Conservation (phyloP, 306 rosid species). For the Boehmeria nivea region DNA sequence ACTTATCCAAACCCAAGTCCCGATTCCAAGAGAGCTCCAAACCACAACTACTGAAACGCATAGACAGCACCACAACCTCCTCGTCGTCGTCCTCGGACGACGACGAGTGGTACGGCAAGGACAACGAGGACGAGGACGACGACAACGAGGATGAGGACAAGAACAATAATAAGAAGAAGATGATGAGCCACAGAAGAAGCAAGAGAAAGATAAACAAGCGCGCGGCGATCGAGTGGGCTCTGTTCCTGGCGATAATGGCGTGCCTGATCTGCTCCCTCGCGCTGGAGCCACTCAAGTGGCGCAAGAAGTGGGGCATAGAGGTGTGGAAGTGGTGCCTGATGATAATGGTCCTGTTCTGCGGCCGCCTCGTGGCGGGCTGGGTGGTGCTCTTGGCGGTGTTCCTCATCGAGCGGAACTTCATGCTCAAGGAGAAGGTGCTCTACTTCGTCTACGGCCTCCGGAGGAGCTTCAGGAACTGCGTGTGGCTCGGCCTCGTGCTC, state of each 20-base stretch:
- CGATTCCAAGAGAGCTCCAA: conserved; percentile 36
- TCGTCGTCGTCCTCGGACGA: conserved; percentile 24
- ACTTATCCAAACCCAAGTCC: conserved; percentile 39
- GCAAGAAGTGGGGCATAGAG: conserved; percentile 27
- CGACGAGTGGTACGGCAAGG: conserved; percentile 20
- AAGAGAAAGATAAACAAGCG: conserved; percentile 35
- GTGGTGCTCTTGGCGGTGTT: conserved; percentile 34
- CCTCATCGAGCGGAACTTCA: conserved; percentile 43
- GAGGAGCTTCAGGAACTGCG: conserved; percentile 46
- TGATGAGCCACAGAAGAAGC: conserved; percentile 5
- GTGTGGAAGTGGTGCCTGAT: conserved; percentile 47
- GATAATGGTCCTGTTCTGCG: conserved; percentile 50
- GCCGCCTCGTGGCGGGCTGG: conserved; percentile 43
- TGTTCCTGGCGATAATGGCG: conserved; percentile 35
- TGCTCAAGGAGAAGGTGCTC: conserved; percentile 39
- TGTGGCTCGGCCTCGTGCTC: conserved; percentile 40
- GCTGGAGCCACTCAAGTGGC: conserved; percentile 10
- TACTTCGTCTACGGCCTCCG: conserved; percentile 46
- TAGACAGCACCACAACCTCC: neutral
- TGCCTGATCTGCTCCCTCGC: conserved; percentile 39
- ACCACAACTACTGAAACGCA: neutral
- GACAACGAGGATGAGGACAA: conserved; percentile 13
- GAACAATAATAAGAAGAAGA: neutral
- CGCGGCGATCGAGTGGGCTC: conserved; percentile 32
- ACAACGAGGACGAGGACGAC: conserved; percentile 14